Conservation (phyloP, 805 yeast species). For the Zygoascus biomembranicola region DNA sequence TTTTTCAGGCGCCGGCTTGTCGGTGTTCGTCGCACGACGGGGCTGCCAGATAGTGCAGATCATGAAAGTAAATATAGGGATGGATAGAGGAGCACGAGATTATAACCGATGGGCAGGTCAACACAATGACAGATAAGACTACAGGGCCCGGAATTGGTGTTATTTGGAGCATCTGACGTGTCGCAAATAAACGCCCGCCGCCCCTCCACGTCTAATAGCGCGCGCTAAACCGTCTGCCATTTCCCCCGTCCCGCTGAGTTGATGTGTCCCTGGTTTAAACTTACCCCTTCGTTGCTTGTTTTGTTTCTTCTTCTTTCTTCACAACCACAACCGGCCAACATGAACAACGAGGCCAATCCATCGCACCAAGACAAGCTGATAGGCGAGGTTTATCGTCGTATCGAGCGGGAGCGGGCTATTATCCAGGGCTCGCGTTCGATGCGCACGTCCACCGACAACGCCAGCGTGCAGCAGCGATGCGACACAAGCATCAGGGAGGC, state of each 20-base stretch:
- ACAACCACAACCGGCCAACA: not conserved
- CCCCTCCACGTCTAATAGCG: too few species aligned
- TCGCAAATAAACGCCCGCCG: too few species aligned
- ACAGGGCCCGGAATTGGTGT: too few species aligned
- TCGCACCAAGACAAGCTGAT: constrained; percentile 33
- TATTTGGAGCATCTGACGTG: too few species aligned
- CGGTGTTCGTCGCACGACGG: too few species aligned
- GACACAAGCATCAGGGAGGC: constrained; percentile 87
- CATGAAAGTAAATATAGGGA: not conserved
- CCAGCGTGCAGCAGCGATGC: constrained; percentile 81
- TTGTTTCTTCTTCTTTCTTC: constrained; percentile 3
- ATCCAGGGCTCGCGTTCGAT: constrained; percentile 80
- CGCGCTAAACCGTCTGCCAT: too few species aligned
- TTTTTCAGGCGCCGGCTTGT: not conserved
- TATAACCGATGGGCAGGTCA: not conserved
- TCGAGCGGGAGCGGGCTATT: constrained; percentile 80
- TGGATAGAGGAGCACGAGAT: not conserved
- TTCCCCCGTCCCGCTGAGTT: too few species aligned
- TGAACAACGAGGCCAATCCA: not conserved
- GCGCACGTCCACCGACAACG: constrained; percentile 69
- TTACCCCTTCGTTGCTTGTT: not conserved
- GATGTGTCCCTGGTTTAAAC: not conserved
- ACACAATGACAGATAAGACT: too few species aligned
- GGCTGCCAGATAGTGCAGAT: not conserved
- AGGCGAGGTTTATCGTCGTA: constrained; percentile 71